Evolutionary conservation across 2,329 filamentous ascomycete genomes (phyloP).

Genomic region (Botrytis cinerea): DNA sequence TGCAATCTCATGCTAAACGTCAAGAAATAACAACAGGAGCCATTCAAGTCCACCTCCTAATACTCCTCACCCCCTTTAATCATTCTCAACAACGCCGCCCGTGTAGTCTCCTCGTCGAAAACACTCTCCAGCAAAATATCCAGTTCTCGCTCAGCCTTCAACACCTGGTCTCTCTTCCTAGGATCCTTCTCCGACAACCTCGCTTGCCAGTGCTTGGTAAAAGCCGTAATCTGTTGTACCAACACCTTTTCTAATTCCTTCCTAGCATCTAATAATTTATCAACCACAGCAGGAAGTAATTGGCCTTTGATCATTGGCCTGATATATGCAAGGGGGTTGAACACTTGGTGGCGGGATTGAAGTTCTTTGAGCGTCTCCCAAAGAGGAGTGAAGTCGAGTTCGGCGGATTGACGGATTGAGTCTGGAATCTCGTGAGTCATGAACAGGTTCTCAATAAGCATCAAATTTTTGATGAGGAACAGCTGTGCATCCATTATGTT

Average conservation of each 20-base stretch:
- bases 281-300: slow-evolving; percentile 44
- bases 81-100: slow-evolving; percentile 41
- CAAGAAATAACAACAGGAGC: background rate
- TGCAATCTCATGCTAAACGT: background rate
- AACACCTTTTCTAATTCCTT: slow-evolving; percentile 66
- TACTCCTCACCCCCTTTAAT: slow-evolving; percentile 31
- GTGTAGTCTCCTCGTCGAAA: slow-evolving; percentile 47
- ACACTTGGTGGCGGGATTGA: slow-evolving; percentile 50
- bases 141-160: slow-evolving; percentile 58
- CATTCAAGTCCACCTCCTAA: background rate
- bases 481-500: slow-evolving; percentile 75
- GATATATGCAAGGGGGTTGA: slow-evolving; percentile 51
- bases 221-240: slow-evolving; percentile 62
- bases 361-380: slow-evolving; percentile 61
- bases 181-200: slow-evolving; percentile 49
- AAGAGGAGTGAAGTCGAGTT: slow-evolving; percentile 64
- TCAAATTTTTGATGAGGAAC: slow-evolving; percentile 91
- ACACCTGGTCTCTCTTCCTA: slow-evolving; percentile 48
- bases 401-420: slow-evolving; percentile 52
- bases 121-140: slow-evolving; percentile 57
- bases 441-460: slow-evolving; percentile 93
- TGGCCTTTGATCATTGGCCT: slow-evolving; percentile 47
- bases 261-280: slow-evolving; percentile 56
- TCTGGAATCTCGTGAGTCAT: slow-evolving; percentile 91
- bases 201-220: slow-evolving; percentile 61